Evolutionary conservation across 441 rosid species (phyloP).

Genomic region (Populus hybrid): DNA sequence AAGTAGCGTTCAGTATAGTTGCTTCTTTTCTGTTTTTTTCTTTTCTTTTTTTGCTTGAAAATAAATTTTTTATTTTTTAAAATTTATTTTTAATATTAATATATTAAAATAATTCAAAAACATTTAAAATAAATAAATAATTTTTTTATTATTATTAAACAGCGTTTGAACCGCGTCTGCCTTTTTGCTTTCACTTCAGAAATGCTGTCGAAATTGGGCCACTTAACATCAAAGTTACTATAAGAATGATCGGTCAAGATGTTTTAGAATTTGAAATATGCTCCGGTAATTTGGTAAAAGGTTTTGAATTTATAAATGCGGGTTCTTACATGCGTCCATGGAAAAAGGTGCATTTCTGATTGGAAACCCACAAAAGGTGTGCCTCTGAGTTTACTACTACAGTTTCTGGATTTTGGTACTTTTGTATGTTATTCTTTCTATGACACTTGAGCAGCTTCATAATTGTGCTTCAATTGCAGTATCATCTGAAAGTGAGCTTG

Average conservation of each 20-base stretch:
- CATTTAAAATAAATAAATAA: no score
- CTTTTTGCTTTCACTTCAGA: no score
- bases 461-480: slow-evolving; percentile 42
- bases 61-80: no score
- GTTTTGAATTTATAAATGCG: slow-evolving; percentile 25
- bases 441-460: slow-evolving; percentile 14
- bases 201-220: neutral
- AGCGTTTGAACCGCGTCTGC: no score
- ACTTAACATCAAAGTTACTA: neutral
- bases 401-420: neutral
- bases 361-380: slow-evolving; percentile 79
- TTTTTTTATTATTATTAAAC: no score
- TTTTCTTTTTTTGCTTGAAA: no score
- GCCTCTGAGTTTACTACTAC: neutral
- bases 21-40: no score
- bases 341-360: slow-evolving; percentile 78
- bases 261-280: neutral
- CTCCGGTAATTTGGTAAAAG: neutral
- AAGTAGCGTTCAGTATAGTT: no score
- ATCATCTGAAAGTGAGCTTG: slow-evolving; percentile 69
- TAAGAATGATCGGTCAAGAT: neutral
- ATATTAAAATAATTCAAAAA: no score
- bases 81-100: no score
- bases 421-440: neutral
- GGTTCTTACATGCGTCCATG: slow-evolving; percentile 74